Percentiles rank a stretch among this genome's conserved stretches.
phyloP scores from a whole-genome alignment of 352 stramenopile species.

The Elongisporangium prolatum region DNA sequence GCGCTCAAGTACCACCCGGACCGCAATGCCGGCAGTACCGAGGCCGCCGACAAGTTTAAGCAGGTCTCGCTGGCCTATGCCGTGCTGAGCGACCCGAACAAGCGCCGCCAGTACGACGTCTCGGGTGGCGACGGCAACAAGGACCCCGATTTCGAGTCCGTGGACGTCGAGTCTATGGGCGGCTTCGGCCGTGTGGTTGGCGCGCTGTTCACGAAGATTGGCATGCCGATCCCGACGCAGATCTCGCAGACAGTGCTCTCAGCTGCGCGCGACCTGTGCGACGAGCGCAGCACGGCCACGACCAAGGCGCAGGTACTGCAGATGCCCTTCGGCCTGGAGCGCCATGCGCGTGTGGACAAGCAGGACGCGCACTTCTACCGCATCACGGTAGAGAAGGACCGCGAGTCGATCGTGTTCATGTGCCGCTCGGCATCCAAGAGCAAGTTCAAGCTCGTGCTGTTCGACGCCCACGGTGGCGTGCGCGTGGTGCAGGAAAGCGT shows the following conservation, averaged over 20 bases:
- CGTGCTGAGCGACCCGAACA: conserved; percentile 83
- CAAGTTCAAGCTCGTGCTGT: conserved; percentile 89
- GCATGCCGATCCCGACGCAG: conserved; percentile 84
- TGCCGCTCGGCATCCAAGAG: conserved; percentile 77
- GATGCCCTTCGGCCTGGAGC: conserved; percentile 69
- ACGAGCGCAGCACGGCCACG: conserved; percentile 67
- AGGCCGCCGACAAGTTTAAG: conserved; percentile 84
- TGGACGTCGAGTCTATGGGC: conserved; percentile 83
- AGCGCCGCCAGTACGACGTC: conserved; percentile 83
- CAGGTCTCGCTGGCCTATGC: conserved; percentile 81
- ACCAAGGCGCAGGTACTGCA: conserved; percentile 48
- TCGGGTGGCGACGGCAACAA: conserved; percentile 55
- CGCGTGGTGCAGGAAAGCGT: conserved; percentile 82
- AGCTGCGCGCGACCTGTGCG: conserved; percentile 70
- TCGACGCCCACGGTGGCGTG: conserved; percentile 72
- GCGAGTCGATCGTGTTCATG: conserved; percentile 77
- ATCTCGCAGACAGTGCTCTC: conserved; percentile 82
- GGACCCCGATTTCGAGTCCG: conserved; percentile 75
- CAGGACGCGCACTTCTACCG: conserved; percentile 88
- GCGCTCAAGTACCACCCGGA: conserved; percentile 89
- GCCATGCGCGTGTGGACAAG: conserved; percentile 77
- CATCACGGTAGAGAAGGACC: conserved; percentile 63
- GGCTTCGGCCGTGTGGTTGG: conserved; percentile 78
- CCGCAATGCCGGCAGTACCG: conserved; percentile 73
- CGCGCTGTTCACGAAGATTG: conserved; percentile 87